Evolutionary conservation across 202 grass and related monocot species (phyloP), one percentile per base, ranked within the genome.

Genomic region (Schoenoplectus triqueter): DNA sequence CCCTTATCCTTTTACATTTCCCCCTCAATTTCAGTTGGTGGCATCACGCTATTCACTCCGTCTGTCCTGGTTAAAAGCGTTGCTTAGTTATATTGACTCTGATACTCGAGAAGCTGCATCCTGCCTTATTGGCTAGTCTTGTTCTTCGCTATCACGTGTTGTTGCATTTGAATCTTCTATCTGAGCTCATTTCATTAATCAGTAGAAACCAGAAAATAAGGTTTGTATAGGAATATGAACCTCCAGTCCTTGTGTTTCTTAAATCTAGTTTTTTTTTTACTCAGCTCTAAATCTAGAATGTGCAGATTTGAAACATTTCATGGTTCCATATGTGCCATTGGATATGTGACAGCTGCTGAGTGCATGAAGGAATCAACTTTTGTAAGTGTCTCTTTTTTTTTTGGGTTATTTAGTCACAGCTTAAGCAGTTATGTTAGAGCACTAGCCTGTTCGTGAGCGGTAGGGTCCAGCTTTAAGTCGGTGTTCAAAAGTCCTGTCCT

Each of bases 291-390:
- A 89, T 64, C 80, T 69, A 84, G 21, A 74, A 78, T 71, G 31
- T 68, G 61, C 92, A 97, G 95, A 87, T 97, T 93, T 86, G 95
- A 97, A 89, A 93, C 82, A 84, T 92, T 86, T 79, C 95, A 97
- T 84, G 95, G 95, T 84, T 66, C 85, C 2, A 86, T 97, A 84
- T 97, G 91, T 87, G 86, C 92, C 18, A 88, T 93, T 3, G 95
- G 95, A 83, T 94, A 92, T 90, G 66, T 88, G 70, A 87, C 90
- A 6, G 92, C 95, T 31, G 31, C 31, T 66, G 91, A 93, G 61
- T 90, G 89, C 87, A 86, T 93, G 87, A 94, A 97, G 86, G 86
- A 91, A 81, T 78, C 88, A 72, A 85, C 86, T 78, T 90, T 81
- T 85, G 95, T 94, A 86, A 54, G 92, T 44, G 86, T 60, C 56